Conservation (phyloP, 768 basidiomycete genomes). For the Mycena rebaudengoi region DNA sequence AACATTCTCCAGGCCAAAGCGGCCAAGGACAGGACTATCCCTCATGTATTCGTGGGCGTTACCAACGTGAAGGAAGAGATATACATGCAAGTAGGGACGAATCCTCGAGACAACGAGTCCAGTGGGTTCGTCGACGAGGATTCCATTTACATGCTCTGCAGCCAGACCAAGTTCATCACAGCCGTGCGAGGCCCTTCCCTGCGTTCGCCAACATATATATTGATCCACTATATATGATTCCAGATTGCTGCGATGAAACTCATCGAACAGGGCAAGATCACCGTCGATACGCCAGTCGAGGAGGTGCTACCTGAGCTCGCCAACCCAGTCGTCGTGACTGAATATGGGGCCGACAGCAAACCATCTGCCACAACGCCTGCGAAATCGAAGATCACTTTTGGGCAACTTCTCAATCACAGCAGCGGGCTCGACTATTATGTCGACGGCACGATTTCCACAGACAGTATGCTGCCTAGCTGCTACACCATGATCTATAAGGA, state of each 20-base stretch:
- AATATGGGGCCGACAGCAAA: constrained; percentile 4
- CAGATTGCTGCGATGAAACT: constrained; percentile 42
- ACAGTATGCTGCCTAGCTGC: not conserved
- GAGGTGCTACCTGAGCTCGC: constrained; percentile 37
- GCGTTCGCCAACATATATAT: too few relatives aligned
- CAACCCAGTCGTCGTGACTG: constrained; percentile 35
- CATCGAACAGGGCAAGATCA: constrained; percentile 37
- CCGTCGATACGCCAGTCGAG: constrained; percentile 33
- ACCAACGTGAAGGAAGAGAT: too few relatives aligned
- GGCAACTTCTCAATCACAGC: constrained; percentile 40
- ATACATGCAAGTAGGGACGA: too few relatives aligned
- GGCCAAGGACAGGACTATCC: too few relatives aligned
- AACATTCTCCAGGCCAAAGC: too few relatives aligned
- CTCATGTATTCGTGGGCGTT: too few relatives aligned
- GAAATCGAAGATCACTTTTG: constrained; percentile 29
- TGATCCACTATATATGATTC: too few relatives aligned
- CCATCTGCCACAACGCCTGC: constrained; percentile 28
- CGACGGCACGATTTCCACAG: constrained; percentile 1
- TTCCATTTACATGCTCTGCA: too few relatives aligned
- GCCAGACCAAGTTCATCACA: too few relatives aligned
- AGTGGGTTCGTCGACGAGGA: too few relatives aligned
- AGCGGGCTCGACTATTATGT: constrained; percentile 39
- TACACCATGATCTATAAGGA: constrained; percentile 6
- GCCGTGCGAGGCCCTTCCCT: too few relatives aligned
- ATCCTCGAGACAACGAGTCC: too few relatives aligned